Percentiles rank a stretch among this genome's conserved stretches.
Conservation (phyloP, 2,329 filamentous ascomycete genomes). For the Pestalotiopsis sp. region DNA sequence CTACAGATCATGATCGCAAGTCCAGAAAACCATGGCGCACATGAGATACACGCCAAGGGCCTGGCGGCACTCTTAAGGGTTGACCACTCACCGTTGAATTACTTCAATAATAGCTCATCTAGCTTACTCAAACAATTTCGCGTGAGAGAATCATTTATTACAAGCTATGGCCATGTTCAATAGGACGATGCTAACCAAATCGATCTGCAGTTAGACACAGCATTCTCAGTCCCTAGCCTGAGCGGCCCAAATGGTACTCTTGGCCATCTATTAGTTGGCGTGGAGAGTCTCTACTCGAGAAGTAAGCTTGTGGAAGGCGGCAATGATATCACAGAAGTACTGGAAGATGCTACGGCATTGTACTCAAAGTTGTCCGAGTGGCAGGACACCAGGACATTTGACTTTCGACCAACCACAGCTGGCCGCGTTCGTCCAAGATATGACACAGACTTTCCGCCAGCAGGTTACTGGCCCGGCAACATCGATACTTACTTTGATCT, state of each 20-base stretch:
- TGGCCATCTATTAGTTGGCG: neutral
- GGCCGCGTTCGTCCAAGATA: neutral
- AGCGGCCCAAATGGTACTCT: neutral
- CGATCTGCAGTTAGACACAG: neutral
- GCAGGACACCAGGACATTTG: constrained; percentile 14
- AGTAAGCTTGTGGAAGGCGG: neutral
- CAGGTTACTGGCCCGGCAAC: constrained; percentile 17
- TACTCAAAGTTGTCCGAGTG: constrained; percentile 13
- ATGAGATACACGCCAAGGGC: constrained; percentile 21
- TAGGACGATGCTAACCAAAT: neutral
- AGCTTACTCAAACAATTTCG: too few relatives aligned
- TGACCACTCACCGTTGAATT: constrained; percentile 10
- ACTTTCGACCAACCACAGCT: constrained; percentile 18
- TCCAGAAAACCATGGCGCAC: constrained; percentile 15
- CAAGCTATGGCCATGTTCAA: neutral
- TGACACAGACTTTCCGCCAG: neutral
- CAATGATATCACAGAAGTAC: neutral
- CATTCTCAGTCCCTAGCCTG: neutral
- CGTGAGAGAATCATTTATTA: neutral
- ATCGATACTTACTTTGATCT: constrained; percentile 20
- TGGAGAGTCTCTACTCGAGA: neutral
- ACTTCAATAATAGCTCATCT: neutral
- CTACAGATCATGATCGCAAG: constrained; percentile 18
- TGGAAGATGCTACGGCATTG: neutral
- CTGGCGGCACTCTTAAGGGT: constrained; percentile 13